Evolutionary conservation across 2,329 filamentous ascomycete genomes (phyloP), one percentile per base, ranked within the genome.

Genomic region (Beauveria scarabaeidicola): DNA sequence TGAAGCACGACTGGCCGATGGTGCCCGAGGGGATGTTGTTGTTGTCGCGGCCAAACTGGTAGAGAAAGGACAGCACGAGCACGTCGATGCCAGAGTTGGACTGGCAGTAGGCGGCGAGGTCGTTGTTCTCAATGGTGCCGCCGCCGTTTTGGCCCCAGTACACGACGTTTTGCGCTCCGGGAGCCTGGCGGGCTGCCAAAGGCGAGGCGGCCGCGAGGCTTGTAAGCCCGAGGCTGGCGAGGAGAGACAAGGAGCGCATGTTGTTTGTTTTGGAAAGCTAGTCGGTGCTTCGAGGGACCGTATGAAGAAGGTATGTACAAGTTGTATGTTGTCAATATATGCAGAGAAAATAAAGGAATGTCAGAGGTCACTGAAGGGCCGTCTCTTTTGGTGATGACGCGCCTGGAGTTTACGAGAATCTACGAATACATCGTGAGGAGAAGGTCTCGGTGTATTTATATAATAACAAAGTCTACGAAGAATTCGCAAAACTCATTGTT

Each of bases 51-150:
- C 73, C 73, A 57, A 67, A 78, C 32, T 69, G 55, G 64, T 74
- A 76, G 7, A 78, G 61, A 63, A 78, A 78, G 19, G 75, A 67
- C 7, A 78, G 67, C 1, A 77, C 74, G 38, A 78, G 65, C 43
- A 78, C 70, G 62, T 78, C 73, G 50, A 78, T 73, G 15, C 74
- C 74, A 1, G 74, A 62, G 9, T 66, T 65, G 0, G 68, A 61
- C 11, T 66, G 70, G 62, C 75, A 77, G 66, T 77, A 77, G 5
- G 66, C 57, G 47, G 68, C 65, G 53, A 75, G 67, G 62, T 74
- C 69, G 44, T 73, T 72, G 62, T 73, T 71, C 62, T 73, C 71
- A 32, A 69, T 63, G 4, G 68, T 44, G 11, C 56, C 58, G 17
- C 64, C 73, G 43, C 64, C 64, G 27, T 66, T 65, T 41, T 67